Percentiles rank a stretch among this genome's conserved stretches.
These are phyloP conservation scores for Kickxella alabastrina DNA, from an alignment of 192 early-diverging fungal genomes.

Conservation along the genomic window DNA sequence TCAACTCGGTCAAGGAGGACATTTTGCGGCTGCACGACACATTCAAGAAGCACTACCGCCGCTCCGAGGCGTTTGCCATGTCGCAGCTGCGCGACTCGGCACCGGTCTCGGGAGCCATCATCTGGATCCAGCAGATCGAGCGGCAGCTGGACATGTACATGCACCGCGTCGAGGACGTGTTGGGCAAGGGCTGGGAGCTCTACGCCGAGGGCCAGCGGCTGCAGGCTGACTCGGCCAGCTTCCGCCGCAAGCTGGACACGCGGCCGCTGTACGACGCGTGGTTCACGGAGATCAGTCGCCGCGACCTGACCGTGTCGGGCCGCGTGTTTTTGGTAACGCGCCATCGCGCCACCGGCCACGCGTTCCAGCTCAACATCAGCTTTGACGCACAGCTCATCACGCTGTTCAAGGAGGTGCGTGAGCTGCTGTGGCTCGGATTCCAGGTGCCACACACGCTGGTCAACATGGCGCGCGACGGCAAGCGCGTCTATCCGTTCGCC, in stretches of 20 bases:
- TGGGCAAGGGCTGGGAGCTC: slow-evolving; percentile 95
- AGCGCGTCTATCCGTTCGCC: slow-evolving; percentile 96
- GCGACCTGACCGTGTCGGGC: slow-evolving; percentile 80
- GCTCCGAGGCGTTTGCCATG: slow-evolving; percentile 86
- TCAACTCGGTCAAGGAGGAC: slow-evolving; percentile 98
- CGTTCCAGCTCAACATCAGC: slow-evolving; percentile 80
- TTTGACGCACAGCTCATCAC: slow-evolving; percentile 95
- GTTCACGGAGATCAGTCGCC: slow-evolving; percentile 77
- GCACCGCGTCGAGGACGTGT: slow-evolving; percentile 95
- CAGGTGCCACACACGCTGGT: slow-evolving; percentile 87
- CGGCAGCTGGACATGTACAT: slow-evolving; percentile 93
- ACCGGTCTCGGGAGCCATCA: slow-evolving; percentile 87
- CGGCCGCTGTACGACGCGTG: slow-evolving; percentile 87
- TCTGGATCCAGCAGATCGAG: slow-evolving; percentile 98
- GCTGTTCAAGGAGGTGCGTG: slow-evolving; percentile 98
- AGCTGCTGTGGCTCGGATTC: slow-evolving; percentile 94
- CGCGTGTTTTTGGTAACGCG: slow-evolving; percentile 86
- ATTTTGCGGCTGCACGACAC: slow-evolving; percentile 93
- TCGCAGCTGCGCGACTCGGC: slow-evolving; percentile 90
- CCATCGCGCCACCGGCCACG: slow-evolving; percentile 68
- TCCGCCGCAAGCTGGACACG: slow-evolving; percentile 93
- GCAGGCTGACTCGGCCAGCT: slow-evolving; percentile 78
- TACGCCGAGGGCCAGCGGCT: slow-evolving; percentile 97
- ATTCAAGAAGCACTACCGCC: slow-evolving; percentile 86
- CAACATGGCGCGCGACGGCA: slow-evolving; percentile 91